Base-by-base conservation (phyloP, 177 flowering plant genomes). In the Tripterygium wilfordii region DNA sequence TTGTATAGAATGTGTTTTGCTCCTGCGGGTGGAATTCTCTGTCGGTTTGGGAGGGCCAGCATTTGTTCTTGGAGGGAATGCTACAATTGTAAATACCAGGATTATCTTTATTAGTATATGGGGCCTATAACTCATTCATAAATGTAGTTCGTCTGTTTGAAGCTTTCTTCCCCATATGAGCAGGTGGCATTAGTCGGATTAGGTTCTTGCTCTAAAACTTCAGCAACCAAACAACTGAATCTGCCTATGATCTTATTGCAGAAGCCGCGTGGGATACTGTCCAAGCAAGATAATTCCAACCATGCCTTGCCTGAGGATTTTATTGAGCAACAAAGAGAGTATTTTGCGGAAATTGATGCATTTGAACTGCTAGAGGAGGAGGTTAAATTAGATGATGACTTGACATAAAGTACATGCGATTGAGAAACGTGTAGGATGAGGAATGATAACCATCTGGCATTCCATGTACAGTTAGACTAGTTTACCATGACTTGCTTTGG, bases 271-370 rank as follows among this genome's bases (percentile, higher is more conserved):
- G 5, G 1, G 30, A 25, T 38, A 15, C 38, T 38, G 30, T 21
- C 48, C 9, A 40, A 37, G 45, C 10, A 58, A 48, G 37, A 55
- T 16, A 35, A 1, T 9, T 2, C 23, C 17, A 25, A 39, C 15
- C 39, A 37, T 45, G 39, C 12, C 45, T 28, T 69, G 48, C 65
- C 75, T 13, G 62, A 54, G 45, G 86, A 83, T 26, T 83, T 65
- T 50, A 60, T 83, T 13, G 60, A 77, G 18, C 42, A 73, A 51
- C 83, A 80, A 63, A 77, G 45, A 54, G 83, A 77, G 3, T 79
- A 83, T 45, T 79, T 79, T 58, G 74, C 71, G 33, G 90, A 75
- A 48, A 39, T 85, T 22, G 95, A 85, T 65, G 83, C 71, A 27
- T 79, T 79, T 58, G 79, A 83, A 61, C 72, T 85, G 47, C 57